Percentiles rank a stretch among this genome's conserved stretches.
phyloP scores from a whole-genome alignment of 2,329 filamentous ascomycete genomes.

The Microdochium nivale region DNA sequence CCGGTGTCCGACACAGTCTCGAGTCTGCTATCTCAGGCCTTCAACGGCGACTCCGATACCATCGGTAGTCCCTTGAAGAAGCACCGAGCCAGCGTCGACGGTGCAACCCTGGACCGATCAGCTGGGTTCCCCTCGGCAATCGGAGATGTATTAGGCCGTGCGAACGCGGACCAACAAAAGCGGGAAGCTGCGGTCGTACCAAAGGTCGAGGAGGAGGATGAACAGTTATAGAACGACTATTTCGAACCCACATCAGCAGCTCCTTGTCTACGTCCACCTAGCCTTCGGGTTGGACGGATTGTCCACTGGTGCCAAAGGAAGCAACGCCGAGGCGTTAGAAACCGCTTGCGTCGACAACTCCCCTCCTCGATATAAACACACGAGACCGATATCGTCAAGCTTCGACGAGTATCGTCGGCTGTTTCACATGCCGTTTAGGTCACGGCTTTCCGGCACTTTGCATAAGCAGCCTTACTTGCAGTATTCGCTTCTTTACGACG shows the following conservation, averaged over 20 bases:
- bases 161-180: slow-evolving; percentile 14
- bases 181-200: slow-evolving; percentile 6
- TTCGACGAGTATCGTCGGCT: no score
- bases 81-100: slow-evolving; percentile 55
- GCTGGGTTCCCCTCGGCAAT: slow-evolving; percentile 27
- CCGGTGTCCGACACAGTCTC: slow-evolving; percentile 20
- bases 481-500: background rate
- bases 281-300: background rate
- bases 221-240: slow-evolving; percentile 15
- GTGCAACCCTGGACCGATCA: slow-evolving; percentile 30
- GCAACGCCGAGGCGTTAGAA: no score
- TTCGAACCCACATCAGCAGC: background rate
- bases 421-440: no score
- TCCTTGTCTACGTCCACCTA: background rate
- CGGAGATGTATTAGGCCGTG: slow-evolving; percentile 29
- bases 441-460: background rate
- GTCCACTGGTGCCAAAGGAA: background rate
- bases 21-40: slow-evolving; percentile 31
- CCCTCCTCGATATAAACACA: no score
- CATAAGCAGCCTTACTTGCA: background rate
- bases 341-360: no score
- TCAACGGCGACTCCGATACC: slow-evolving; percentile 33
- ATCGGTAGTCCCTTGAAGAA: slow-evolving; percentile 70
- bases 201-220: slow-evolving; percentile 15
- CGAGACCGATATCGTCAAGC: no score